Evolutionary conservation across 495 filamentous ascomycete species (phyloP), one percentile per base, ranked within the genome.

Genomic region (Aspergillus conjunctus): DNA sequence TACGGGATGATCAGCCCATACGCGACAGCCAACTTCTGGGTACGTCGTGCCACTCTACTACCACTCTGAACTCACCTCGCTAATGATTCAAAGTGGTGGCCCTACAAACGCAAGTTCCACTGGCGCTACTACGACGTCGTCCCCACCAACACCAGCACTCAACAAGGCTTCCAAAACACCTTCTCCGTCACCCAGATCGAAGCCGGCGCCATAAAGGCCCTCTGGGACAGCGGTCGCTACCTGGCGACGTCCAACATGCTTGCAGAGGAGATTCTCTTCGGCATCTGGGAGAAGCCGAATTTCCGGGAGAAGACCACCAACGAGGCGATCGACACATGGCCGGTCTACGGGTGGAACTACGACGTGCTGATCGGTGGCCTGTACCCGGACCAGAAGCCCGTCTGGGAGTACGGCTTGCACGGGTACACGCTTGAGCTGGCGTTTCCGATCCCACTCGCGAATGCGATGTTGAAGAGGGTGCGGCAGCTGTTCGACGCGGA

Each of bases 41-140:
- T 62, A 57, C 7, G 59, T 31, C 17, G 8, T 1, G 37, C 14
- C 18, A 33, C n/a, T 34, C 18, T 37, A 4, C 26, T 18, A 12
- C 32, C 12, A 33, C 6, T 15, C n/a, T n/a, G 7, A 45, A 12
- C 5, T 33, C 21, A 60, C 58, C 18, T 2, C n/a, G 26, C 34
- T 39, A 39, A 39, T 39, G 15, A 10, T 7, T 4, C 26, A 7
- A 15, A 62, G 60, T 62, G 60, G 60, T 62, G 60, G 60, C 60
- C 60, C 8, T 62, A 62, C 33, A 62, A 62, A 46, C 43, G 48
- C 32, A 62, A 62, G 54, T 62, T 62, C 37, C 60, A 62, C 54
- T 62, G 54, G 60, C 46, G 60, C 22, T 62, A 62, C 48, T 62
- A 62, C 60, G 60, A 62, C 34, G 60, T 62, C n/a, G 45, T 62